These are phyloP conservation scores for Hemileccinum rubropunctum DNA, from an alignment of 768 basidiomycete species.

Conservation along the genomic window DNA sequence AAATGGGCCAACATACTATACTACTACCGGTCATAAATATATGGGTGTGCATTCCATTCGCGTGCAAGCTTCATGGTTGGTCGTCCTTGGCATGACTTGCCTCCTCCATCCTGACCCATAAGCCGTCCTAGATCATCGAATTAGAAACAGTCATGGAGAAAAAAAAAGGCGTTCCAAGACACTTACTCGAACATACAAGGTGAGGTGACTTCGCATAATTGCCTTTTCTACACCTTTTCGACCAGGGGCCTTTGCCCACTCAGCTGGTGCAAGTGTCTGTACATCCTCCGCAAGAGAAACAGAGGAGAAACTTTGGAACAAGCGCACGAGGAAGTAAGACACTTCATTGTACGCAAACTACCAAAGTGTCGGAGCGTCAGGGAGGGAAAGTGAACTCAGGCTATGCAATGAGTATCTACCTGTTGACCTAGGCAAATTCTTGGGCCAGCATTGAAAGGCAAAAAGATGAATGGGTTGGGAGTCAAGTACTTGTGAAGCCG, in stretches of 20 bases:
- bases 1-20: too few relatives aligned
- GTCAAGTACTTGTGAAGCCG: conserved; percentile 53
- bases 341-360: conserved; percentile 67
- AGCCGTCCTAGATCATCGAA: conserved; percentile 13
- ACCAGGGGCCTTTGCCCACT: conserved; percentile 37
- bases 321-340: conserved; percentile 59
- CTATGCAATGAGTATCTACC: conserved; percentile 12
- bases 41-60: too few relatives aligned
- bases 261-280: conserved; percentile 44
- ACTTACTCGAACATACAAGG: conserved; percentile 48
- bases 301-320: conserved; percentile 53
- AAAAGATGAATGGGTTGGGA: conserved; percentile 52
- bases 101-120: conserved; percentile 29
- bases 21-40: too few relatives aligned
- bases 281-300: conserved; percentile 45
- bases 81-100: neutral
- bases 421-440: conserved; percentile 39
- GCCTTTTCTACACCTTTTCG: conserved; percentile 46
- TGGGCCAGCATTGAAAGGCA: conserved; percentile 41
- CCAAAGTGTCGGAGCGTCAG: neutral
- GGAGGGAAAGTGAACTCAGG: neutral
- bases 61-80: neutral
- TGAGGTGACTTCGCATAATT: conserved; percentile 48
- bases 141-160: neutral
- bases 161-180: neutral